phyloP scores from a whole-genome alignment of 2,329 filamentous ascomycete species.

The Paraconiothyrium brasiliense region DNA sequence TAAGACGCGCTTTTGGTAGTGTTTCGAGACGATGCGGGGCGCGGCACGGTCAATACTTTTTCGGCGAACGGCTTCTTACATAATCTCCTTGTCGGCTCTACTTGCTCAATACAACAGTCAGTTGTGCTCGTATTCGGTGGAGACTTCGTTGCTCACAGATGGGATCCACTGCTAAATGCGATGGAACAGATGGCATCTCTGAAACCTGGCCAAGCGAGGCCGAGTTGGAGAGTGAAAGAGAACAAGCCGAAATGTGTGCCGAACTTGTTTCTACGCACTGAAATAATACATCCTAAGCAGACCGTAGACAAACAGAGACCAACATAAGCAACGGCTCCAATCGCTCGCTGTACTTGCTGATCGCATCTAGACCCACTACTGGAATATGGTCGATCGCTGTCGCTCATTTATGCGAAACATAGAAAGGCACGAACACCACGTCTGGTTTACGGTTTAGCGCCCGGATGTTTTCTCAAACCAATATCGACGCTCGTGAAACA shows the following conservation, averaged over 20 bases:
- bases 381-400: constrained; percentile 7
- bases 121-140: too few species aligned
- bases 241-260: too few species aligned
- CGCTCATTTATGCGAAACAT: constrained; percentile 9
- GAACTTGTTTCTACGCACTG: too few species aligned
- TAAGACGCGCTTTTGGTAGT: constrained; percentile 8
- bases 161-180: too few species aligned
- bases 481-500: constrained; percentile 13
- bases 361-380: not conserved
- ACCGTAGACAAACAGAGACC: not conserved
- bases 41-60: not conserved
- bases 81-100: not conserved
- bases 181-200: too few species aligned
- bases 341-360: not conserved
- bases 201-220: too few species aligned
- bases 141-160: too few species aligned
- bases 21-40: constrained; percentile 4
- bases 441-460: constrained; percentile 1
- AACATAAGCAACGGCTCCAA: not conserved
- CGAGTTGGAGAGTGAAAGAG: too few species aligned
- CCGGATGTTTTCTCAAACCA: constrained; percentile 10
- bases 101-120: too few species aligned
- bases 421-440: not conserved
- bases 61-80: not conserved
- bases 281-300: not conserved